Conservation (phyloP, 768 basidiomycete species). For the Tremella mesenterica region DNA sequence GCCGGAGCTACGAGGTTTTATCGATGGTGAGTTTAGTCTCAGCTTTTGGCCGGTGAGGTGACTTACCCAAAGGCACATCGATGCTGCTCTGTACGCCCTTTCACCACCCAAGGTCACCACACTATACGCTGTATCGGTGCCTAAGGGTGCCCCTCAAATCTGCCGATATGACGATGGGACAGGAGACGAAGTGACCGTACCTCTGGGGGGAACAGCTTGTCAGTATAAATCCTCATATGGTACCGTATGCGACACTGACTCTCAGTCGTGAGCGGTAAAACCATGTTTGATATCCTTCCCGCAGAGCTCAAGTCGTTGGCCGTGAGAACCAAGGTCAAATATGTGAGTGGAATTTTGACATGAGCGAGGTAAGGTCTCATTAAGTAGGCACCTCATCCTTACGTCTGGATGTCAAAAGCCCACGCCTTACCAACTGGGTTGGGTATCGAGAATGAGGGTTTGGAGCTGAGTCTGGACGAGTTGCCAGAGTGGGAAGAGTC, state of each 20-base stretch:
- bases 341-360: conserved; percentile 44
- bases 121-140: conserved; percentile 68
- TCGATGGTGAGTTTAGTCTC: conserved; percentile 52
- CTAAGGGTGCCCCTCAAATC: conserved; percentile 57
- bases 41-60: not conserved
- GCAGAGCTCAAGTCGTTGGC: conserved; percentile 66
- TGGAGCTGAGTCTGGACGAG: conserved; percentile 59
- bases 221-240: conserved; percentile 44
- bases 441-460: conserved; percentile 69
- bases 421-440: conserved; percentile 67
- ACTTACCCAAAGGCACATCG: conserved; percentile 55
- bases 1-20: conserved; percentile 79
- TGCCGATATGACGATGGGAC: conserved; percentile 78
- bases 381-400: conserved; percentile 58
- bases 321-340: conserved; percentile 64
- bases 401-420: conserved; percentile 81
- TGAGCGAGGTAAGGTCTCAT: not conserved
- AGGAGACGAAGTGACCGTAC: conserved; percentile 69
- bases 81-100: conserved; percentile 51
- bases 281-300: conserved; percentile 74
- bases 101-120: conserved; percentile 67
- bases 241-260: not conserved
- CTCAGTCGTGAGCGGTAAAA: conserved; percentile 55
- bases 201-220: conserved; percentile 80
- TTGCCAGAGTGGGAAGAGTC: conserved; percentile 75